These are phyloP conservation scores for Microdochium paspali DNA, from an alignment of 2,329 filamentous ascomycete genomes.

Conservation along the genomic window DNA sequence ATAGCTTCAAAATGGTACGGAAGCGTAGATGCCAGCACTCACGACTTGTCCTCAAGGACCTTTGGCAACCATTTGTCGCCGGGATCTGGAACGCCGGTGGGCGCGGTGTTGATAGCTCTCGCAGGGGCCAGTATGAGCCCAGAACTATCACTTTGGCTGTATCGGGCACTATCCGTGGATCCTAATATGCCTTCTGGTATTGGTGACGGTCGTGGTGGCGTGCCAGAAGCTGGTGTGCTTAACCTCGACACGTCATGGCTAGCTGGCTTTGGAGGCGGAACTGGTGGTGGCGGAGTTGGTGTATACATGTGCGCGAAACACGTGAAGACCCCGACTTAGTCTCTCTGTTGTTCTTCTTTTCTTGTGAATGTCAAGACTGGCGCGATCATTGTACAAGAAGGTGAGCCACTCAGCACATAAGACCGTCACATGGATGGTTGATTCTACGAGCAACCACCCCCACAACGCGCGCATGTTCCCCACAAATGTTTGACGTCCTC, in stretches of 20 bases:
- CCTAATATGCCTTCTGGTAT: constrained; percentile 10
- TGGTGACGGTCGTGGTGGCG: constrained; percentile 33
- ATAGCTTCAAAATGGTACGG: constrained; percentile 1
- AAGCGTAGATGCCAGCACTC: constrained; percentile 19
- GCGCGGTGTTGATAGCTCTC: constrained; percentile 8
- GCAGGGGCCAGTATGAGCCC: constrained; percentile 18
- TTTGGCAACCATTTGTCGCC: constrained; percentile 72
- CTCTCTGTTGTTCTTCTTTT: no score
- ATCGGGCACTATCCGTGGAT: not conserved
- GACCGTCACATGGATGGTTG: no score
- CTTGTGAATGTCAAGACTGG: no score
- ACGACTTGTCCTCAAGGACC: constrained; percentile 75
- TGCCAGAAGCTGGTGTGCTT: constrained; percentile 47
- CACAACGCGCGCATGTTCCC: no score
- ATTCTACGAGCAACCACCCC: no score
- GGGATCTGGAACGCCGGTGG: constrained; percentile 30
- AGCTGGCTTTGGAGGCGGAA: constrained; percentile 62
- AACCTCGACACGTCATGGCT: constrained; percentile 48
- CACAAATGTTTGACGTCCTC: no score
- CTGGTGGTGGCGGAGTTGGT: constrained; percentile 49
- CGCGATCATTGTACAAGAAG: no score
- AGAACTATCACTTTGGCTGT: constrained; percentile 10
- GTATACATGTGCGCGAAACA: constrained; percentile 15
- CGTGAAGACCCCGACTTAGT: not conserved
- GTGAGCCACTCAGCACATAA: no score